phyloP scores from a whole-genome alignment of 2,329 filamentous ascomycete genomes.

The Xylaria sp. region DNA sequence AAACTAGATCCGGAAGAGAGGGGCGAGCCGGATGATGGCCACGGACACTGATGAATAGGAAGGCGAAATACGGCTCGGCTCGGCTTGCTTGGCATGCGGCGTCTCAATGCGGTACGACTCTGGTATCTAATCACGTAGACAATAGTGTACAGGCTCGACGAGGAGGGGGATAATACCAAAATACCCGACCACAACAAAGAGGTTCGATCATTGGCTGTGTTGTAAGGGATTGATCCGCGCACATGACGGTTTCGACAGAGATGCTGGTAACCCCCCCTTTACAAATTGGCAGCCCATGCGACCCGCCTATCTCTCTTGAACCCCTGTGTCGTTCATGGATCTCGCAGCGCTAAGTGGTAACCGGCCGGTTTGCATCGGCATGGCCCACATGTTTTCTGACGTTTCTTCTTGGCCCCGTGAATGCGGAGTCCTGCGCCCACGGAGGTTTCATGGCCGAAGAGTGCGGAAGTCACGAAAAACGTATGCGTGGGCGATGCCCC shows the following conservation, averaged over 20 bases:
- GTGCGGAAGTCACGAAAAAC: neutral
- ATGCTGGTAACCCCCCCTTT: conserved; percentile 7
- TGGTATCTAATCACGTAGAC: conserved; percentile 18
- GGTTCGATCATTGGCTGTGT: conserved; percentile 8
- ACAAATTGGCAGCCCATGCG: neutral
- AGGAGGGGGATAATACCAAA: neutral
- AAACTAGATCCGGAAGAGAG: conserved; percentile 89
- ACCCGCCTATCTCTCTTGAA: neutral
- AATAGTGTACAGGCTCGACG: conserved; percentile 5
- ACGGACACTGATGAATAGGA: conserved; percentile 61
- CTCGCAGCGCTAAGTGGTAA: neutral
- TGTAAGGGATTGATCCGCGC: conserved; percentile 2
- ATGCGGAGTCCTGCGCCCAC: conserved; percentile 6
- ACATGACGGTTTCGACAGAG: neutral
- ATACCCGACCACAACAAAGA: conserved; percentile 2
- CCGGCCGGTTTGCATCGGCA: conserved; percentile 22
- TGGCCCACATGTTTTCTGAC: conserved; percentile 11
- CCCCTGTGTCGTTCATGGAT: neutral
- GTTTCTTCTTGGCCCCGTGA: conserved; percentile 12
- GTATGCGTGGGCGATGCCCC: neutral
- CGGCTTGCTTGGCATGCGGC: conserved; percentile 18
- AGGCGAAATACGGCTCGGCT: conserved; percentile 12
- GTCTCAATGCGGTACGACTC: conserved; percentile 13
- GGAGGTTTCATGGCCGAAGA: conserved; percentile 5
- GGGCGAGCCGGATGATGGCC: conserved; percentile 71